Conservation (phyloP, 2,329 filamentous ascomycete genomes). For the Penicillium sp. region DNA sequence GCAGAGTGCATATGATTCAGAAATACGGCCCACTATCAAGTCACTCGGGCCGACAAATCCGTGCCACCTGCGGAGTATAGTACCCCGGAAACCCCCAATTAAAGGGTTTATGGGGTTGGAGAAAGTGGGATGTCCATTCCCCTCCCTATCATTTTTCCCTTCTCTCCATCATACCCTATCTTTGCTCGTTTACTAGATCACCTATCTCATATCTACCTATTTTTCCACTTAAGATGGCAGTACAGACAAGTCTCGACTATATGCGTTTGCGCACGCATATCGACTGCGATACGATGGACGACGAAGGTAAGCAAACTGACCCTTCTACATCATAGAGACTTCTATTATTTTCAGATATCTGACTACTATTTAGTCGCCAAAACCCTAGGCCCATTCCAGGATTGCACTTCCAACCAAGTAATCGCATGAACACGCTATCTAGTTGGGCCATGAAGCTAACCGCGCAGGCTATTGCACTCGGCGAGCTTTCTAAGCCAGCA, state of each 20-base stretch:
- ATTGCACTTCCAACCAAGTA: slow-evolving; percentile 58
- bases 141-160: background rate
- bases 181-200: background rate
- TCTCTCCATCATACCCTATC: background rate
- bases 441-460: background rate
- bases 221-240: slow-evolving; percentile 19
- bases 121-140: slow-evolving; percentile 2
- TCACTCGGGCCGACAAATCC: background rate
- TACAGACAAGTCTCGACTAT: slow-evolving; percentile 40
- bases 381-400: slow-evolving; percentile 50
- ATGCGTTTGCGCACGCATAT: slow-evolving; percentile 48
- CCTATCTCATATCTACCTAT: background rate
- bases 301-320: slow-evolving; percentile 39
- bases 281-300: slow-evolving; percentile 55
- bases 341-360: slow-evolving; percentile 1
- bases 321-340: background rate
- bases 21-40: background rate
- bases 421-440: background rate
- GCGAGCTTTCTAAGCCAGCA: slow-evolving; percentile 47
- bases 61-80: background rate
- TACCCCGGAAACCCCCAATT: background rate
- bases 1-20: background rate
- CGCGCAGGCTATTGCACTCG: slow-evolving; percentile 50
- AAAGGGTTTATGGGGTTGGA: background rate
- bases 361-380: slow-evolving; percentile 42